Base-by-base conservation (phyloP, 352 stramenopile species). In the Pythium aphanidermatum region DNA sequence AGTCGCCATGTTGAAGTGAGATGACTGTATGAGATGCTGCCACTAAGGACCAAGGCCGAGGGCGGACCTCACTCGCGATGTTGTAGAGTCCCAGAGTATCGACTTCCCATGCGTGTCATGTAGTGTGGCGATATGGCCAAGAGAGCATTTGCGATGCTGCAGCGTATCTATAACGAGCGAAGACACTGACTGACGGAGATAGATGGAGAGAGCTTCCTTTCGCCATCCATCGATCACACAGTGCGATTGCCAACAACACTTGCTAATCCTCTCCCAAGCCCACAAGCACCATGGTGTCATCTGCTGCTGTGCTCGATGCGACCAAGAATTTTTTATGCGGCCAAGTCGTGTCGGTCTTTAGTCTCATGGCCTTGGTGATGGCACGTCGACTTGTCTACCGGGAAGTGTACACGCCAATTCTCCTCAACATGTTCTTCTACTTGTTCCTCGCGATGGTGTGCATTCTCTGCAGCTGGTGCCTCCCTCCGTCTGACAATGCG, bases 391-490 rank as follows among this genome's bases (percentile, higher is more conserved):
- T 80, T 19, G 35, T 38, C 17, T 44, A 54, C n/a, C 56, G 49
- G 24, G 38, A 47, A 25, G 53, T 66, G 12, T 62, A 41, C 25
- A 43, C 58, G 17, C 63, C 69, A 4, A 45, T 63, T 0, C 53
- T 80, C 21, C 47, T 74, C 36, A 77, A 73, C 30, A 33, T 64
- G 30, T 59, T 62, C 36, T 68, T 74, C 51, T 80, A 76, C 35
- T 11, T 63, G 3, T 16, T 52, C 13, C 55, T 80, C 13, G 47
- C 54, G 2, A 24, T 68, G 14, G 24, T 58, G 17, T 70, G 48
- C 47, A 44, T 45, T 9, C 52, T 65, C 36, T 57, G 58, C 33
- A 66, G 51, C 20, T 50, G 29, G 27, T 51, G 3, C 26, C 46
- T 6, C 17, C 39, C 23, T 31, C 31, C 13, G 20, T 17, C 35